Evolutionary conservation across 2,329 filamentous ascomycete genomes (phyloP).

Genomic region (Basipetospora chlamydospora): DNA sequence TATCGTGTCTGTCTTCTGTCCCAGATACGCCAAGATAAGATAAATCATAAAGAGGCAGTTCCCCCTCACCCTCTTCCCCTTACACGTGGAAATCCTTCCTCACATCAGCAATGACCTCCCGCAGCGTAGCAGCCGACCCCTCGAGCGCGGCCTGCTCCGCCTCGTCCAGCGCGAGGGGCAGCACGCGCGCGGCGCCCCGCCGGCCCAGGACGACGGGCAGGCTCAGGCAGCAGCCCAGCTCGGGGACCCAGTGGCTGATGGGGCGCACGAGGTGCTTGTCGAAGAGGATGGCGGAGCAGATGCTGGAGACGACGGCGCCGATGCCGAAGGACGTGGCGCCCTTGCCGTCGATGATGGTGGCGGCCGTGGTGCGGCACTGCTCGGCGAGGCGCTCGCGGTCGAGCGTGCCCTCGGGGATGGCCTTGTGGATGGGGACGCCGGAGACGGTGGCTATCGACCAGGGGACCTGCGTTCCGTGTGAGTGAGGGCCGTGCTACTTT

Average conservation of each 20-base stretch:
- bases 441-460: slow-evolving; percentile 4
- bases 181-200: slow-evolving; percentile 1
- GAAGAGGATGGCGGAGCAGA: slow-evolving; percentile 6
- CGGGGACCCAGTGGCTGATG: slow-evolving; percentile 5
- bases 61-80: neutral
- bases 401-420: slow-evolving; percentile 1
- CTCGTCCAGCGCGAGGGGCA: neutral
- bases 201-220: slow-evolving; percentile 4
- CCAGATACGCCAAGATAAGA: neutral
- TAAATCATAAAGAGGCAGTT: neutral
- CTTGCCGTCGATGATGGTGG: slow-evolving; percentile 5
- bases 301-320: slow-evolving; percentile 5
- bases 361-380: slow-evolving; percentile 3
- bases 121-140: slow-evolving; percentile 1
- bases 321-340: slow-evolving; percentile 6
- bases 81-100: slow-evolving; percentile 2
- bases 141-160: slow-evolving; percentile 1
- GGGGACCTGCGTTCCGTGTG: slow-evolving; percentile 1
- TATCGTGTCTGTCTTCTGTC: neutral
- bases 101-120: slow-evolving; percentile 3
- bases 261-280: slow-evolving; percentile 6
- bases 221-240: slow-evolving; percentile 4
- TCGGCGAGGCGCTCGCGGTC: slow-evolving; percentile 1
- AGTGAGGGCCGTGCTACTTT: no score
- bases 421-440: slow-evolving; percentile 2